Evolutionary conservation across 129 eudicot species (phyloP), one percentile per base, ranked within the genome.

Genomic region (Flaveria ramosissima): DNA sequence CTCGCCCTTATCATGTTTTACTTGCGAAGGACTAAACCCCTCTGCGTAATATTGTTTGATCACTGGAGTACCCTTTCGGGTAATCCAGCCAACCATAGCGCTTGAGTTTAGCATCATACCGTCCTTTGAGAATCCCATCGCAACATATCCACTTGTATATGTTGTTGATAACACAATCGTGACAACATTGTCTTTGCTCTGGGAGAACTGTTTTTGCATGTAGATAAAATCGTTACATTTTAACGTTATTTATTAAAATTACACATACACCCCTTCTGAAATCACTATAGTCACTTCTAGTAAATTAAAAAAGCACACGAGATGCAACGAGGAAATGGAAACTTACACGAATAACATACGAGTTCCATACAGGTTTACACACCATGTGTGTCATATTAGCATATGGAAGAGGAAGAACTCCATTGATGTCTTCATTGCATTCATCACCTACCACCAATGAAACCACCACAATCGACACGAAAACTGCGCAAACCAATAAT

Each of bases 71-170:
- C 97, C 97, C 81, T 78, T 85, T 66, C 72, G 70, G 56, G 78
- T 86, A 24, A 94, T 80, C 96, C 99, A 94, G 20, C 99, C 99
- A 59, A 89, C 99, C 96, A 94, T 91, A 71, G 93, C 91, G 76
- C 99, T 94, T 2, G 93, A 81, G 53, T 92, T 92, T 10, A 89
- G 80, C 99, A 94, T 94, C 92, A 78, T 87, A 23, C 97, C 99
- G 45, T 91, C 88, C 46, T 30, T 87, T 13, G 99, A 94, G 67
- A 94, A 88, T 32, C 96, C 99, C 43, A 94, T 87, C 17, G 97
- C 97, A 16, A 94, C 96, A 86, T 94, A 94, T 71, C 99, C 99
- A 20, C 77, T 88, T 7, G 97, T 89, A 90, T 89, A 94, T 55
- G 84, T 68, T 55, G 90, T 83, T 56, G 99, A 94, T 83, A 91